These are phyloP conservation scores for Alternaria longipes DNA, from an alignment of 2,329 filamentous ascomycete genomes.

Conservation along the genomic window DNA sequence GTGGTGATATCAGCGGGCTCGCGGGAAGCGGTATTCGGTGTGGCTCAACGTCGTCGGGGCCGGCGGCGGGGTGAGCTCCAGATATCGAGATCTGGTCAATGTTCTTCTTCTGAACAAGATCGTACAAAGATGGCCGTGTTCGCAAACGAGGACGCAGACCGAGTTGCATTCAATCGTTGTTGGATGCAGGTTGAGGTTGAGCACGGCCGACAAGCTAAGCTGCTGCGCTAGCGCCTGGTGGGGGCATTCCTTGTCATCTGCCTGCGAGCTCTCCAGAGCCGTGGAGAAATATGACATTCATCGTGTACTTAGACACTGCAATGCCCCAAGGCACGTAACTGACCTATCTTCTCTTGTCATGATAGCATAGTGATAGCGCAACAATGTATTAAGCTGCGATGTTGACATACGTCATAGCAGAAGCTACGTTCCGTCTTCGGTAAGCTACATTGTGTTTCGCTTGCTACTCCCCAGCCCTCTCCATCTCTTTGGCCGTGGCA, in stretches of 20 bases:
- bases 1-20: constrained; percentile 45
- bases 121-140: constrained; percentile 69
- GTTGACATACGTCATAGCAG: constrained; percentile 27
- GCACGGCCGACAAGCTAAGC: constrained; percentile 21
- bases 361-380: not conserved
- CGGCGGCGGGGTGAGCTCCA: constrained; percentile 25
- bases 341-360: not conserved
- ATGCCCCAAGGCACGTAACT: not conserved
- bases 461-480: not conserved
- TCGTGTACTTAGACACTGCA: not conserved
- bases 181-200: constrained; percentile 33
- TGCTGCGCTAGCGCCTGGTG: constrained; percentile 25
- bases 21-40: constrained; percentile 47
- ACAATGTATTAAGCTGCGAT: not conserved
- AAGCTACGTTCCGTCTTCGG: constrained; percentile 11
- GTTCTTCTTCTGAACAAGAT: constrained; percentile 65
- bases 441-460: constrained; percentile 10
- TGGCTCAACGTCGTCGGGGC: constrained; percentile 42
- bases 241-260: constrained; percentile 26
- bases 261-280: constrained; percentile 3
- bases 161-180: constrained; percentile 58
- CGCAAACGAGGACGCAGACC: constrained; percentile 67
- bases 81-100: constrained; percentile 57
- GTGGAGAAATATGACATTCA: not conserved
- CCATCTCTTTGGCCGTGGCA: not conserved